Evolutionary conservation across 129 eudicot genomes (phyloP).

Genomic region (Lactuca sativa): DNA sequence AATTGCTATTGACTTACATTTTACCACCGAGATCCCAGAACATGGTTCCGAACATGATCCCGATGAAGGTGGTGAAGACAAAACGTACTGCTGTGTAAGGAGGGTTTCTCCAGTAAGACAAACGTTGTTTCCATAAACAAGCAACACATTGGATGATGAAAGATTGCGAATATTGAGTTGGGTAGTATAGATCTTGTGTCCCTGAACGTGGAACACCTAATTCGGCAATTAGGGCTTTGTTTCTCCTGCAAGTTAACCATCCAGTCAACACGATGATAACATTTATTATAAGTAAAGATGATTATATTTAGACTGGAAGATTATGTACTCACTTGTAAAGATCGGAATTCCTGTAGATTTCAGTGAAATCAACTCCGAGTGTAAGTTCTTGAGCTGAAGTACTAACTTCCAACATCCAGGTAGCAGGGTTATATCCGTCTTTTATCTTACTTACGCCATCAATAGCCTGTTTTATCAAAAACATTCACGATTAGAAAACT

Average conservation of each 20-base stretch:
- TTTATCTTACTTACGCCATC: constrained; percentile 57
- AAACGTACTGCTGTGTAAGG: constrained; percentile 49
- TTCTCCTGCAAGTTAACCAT: constrained; percentile 37
- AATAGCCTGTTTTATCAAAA: constrained; percentile 28
- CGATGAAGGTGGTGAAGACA: constrained; percentile 40
- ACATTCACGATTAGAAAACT: neutral
- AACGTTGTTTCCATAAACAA: constrained; percentile 55
- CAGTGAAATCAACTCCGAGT: constrained; percentile 51
- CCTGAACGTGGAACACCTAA: constrained; percentile 41
- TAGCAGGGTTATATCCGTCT: constrained; percentile 73
- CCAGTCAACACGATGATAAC: constrained; percentile 2
- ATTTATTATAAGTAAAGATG: neutral
- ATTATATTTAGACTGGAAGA: neutral
- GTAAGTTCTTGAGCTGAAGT: constrained; percentile 50
- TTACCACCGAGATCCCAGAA: constrained; percentile 52
- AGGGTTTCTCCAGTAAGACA: constrained; percentile 57
- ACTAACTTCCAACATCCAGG: constrained; percentile 76
- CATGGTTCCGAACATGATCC: constrained; percentile 42
- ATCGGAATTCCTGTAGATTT: constrained; percentile 56
- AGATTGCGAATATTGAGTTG: constrained; percentile 42
- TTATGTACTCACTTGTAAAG: constrained; percentile 37
- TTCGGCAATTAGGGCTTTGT: constrained; percentile 44
- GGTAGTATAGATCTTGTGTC: constrained; percentile 35
- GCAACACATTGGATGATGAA: constrained; percentile 43
- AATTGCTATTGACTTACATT: constrained; percentile 23